These are phyloP conservation scores for Hyphopichia wangnamkhiaoensis DNA, from an alignment of 1,139 yeast genomes.

Conservation along the genomic window DNA sequence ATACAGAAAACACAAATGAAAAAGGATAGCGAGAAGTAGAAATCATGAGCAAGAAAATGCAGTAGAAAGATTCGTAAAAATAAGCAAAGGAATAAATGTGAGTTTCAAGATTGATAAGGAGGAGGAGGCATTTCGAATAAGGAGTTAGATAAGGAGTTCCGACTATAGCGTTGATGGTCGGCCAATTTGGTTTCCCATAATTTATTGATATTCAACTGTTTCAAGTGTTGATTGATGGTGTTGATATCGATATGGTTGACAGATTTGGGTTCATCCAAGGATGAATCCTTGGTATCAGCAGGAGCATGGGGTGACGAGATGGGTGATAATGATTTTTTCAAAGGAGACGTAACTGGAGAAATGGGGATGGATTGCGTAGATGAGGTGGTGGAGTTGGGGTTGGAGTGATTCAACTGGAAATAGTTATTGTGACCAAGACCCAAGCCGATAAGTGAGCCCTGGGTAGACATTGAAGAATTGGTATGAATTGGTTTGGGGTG, in stretches of 20 bases:
- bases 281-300: too few species aligned
- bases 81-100: too few species aligned
- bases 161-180: not conserved
- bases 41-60: too few species aligned
- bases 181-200: not conserved
- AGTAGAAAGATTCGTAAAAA: too few species aligned
- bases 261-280: not conserved
- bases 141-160: too few species aligned
- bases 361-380: not conserved
- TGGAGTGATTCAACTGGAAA: not conserved
- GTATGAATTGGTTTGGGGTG: slow-evolving; percentile 3
- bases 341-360: too few species aligned
- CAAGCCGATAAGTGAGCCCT: not conserved
- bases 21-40: too few species aligned
- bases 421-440: slow-evolving; percentile 1
- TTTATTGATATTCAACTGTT: slow-evolving; percentile 1
- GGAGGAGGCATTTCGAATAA: slow-evolving; percentile 3
- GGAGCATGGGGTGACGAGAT: too few species aligned
- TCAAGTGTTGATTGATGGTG: slow-evolving; percentile 5
- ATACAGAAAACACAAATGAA: not conserved
- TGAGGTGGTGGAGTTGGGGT: not conserved
- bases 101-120: slow-evolving; percentile 1
- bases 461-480: not conserved
- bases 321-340: too few species aligned
- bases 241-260: not conserved